Percentiles rank a stretch among this genome's conserved stretches.
Conservation (phyloP, 106 monocot genomes). For the Amphibolis antarctica region DNA sequence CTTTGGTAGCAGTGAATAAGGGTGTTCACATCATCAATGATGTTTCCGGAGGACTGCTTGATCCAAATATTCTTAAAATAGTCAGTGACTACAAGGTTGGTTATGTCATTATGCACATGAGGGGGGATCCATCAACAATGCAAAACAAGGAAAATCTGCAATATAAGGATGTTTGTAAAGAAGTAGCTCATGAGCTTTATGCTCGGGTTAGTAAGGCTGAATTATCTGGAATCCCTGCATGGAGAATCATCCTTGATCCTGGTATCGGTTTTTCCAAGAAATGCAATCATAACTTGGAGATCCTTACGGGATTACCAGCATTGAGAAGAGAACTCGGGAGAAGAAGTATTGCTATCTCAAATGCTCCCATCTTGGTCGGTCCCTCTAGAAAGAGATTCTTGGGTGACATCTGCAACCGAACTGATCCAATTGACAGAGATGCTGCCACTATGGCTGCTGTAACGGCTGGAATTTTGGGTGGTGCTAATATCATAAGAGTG, state of each 20-base stretch:
- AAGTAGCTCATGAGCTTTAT: conserved; percentile 58
- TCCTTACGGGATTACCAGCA: conserved; percentile 37
- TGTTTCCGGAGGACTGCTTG: conserved; percentile 74
- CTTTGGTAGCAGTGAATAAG: conserved; percentile 57
- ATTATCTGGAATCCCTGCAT: conserved; percentile 59
- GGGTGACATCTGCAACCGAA: conserved; percentile 56
- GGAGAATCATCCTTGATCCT: conserved; percentile 78
- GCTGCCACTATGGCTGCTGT: conserved; percentile 64
- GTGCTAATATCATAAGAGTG: conserved; percentile 81
- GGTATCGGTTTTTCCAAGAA: conserved; percentile 88
- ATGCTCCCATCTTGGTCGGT: conserved; percentile 61
- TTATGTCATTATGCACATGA: conserved; percentile 80
- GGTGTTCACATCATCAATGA: conserved; percentile 88
- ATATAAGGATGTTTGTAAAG: conserved; percentile 59
- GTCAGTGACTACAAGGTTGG: conserved; percentile 56
- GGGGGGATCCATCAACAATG: conserved; percentile 90
- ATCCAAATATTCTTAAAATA: conserved; percentile 44
- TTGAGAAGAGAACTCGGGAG: conserved; percentile 42
- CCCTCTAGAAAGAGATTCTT: conserved; percentile 89
- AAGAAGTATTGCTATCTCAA: conserved; percentile 46
- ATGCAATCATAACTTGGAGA: conserved; percentile 52
- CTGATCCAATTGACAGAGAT: conserved; percentile 67
- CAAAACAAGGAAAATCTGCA: conserved; percentile 46
- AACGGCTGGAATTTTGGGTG: conserved; percentile 53
- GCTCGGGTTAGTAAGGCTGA: conserved; percentile 50